Evolutionary conservation across 164 flowering plant genomes (phyloP).

Genomic region (Dillenia suffruticosa): DNA sequence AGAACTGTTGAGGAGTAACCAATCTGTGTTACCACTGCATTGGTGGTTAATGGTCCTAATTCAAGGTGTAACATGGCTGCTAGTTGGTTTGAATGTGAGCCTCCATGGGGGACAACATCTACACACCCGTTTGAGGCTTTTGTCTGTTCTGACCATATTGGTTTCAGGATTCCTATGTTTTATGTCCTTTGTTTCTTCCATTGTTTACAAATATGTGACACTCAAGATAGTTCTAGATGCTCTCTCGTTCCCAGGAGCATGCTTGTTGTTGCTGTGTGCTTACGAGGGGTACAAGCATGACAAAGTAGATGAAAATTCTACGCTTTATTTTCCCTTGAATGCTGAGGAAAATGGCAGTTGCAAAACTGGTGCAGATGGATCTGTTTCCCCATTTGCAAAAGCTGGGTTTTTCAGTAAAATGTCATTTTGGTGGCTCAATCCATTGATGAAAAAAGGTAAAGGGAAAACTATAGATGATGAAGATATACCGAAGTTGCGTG

Average conservation of each 20-base stretch:
- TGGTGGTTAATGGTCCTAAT: slow-evolving; percentile 15
- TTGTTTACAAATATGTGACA: slow-evolving; percentile 13
- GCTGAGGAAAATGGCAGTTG: slow-evolving; percentile 15
- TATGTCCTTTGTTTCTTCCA: slow-evolving; percentile 24
- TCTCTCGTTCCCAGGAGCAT: slow-evolving; percentile 37
- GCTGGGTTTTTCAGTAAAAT: slow-evolving; percentile 48
- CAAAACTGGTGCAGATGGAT: slow-evolving; percentile 12
- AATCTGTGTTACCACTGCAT: slow-evolving; percentile 13
- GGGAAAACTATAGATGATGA: slow-evolving; percentile 54
- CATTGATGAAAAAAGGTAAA: slow-evolving; percentile 56
- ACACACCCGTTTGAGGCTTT: slow-evolving; percentile 15
- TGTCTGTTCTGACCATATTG: slow-evolving; percentile 22
- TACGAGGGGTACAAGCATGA: slow-evolving; percentile 18
- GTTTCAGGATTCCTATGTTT: slow-evolving; percentile 22
- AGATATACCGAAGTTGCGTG: slow-evolving; percentile 56
- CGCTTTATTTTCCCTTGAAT: slow-evolving; percentile 34
- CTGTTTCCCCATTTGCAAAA: slow-evolving; percentile 39
- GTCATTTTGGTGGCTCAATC: slow-evolving; percentile 77
- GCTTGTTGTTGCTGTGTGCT: slow-evolving; percentile 28
- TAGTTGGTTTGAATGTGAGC: slow-evolving; percentile 19
- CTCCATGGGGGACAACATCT: slow-evolving; percentile 21
- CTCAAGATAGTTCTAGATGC: slow-evolving; percentile 27
- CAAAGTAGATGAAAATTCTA: slow-evolving; percentile 16
- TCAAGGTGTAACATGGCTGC: slow-evolving; percentile 23
- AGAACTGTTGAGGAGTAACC: slow-evolving; percentile 8